Evolutionary conservation across 2,329 filamentous ascomycete genomes (phyloP), one percentile per base, ranked within the genome.

Genomic region (Botrytis medusae): DNA sequence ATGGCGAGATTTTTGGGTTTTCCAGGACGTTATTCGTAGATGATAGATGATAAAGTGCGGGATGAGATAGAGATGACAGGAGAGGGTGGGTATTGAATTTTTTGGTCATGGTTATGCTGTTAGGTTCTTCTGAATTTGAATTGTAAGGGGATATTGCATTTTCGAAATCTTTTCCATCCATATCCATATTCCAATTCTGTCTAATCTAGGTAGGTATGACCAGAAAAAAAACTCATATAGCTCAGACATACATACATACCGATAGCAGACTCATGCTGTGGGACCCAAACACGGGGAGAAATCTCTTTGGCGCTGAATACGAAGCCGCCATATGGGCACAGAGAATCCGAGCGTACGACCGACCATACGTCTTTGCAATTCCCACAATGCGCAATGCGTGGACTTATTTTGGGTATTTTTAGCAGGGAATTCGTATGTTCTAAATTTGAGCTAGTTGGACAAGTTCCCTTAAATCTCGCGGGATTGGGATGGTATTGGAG

Each of bases 261-360:
- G 25, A 25, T 22, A 40, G 14, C 29, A 68, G 46, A 48, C 10
- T 18, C 9, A 16, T 29, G 64, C 48, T 25, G 48, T 57, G 22
- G 34, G 22, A 68, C 65, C n/a, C 25, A 32, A 12, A 25, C 18
- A 40, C 20, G n/a, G 7, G 18, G n/a, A 25, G 20, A 65, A 48
- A 65, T 48, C 29, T 68, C 48, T 57, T 57, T n/a, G 25, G 8
- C 16, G 14, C 48, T 68, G 25, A 32, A 68, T 68, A 57, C 48
- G 46, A 57, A 68, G 65, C 1, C 48, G 48, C 48, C 37, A 42
- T 18, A 25, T 57, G 37, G 12, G 29, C 48, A 68, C 34, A 42
- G 25, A 42, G 65, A 68, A 68, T 68, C 65, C 65, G 65, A 68
- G 48, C 65, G 65, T 42, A 68, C 18, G 29, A 42, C 18, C 18